Conservation (phyloP, 108 stramenopile genomes). For the Nitzschia inconspicua region DNA sequence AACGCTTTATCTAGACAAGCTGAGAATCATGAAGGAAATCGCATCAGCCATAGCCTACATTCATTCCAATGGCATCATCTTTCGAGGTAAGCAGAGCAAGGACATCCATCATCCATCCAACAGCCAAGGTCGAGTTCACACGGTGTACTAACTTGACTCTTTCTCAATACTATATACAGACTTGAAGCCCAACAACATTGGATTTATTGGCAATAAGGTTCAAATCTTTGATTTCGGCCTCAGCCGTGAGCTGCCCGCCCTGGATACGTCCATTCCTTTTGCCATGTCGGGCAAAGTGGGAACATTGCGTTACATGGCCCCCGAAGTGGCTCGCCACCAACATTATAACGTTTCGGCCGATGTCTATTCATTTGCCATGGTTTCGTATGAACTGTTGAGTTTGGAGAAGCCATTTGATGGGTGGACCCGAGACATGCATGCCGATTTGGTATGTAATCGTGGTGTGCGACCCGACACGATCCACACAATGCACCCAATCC, state of each 20-base stretch:
- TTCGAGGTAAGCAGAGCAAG: too few relatives aligned
- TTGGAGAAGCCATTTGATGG: constrained; percentile 63
- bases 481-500: constrained; percentile 18
- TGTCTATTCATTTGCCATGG: constrained; percentile 67
- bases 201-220: constrained; percentile 67
- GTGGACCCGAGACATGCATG: constrained; percentile 73
- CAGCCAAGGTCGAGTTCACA: too few relatives aligned
- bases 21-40: constrained; percentile 44
- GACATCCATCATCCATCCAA: too few relatives aligned
- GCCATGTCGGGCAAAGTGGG: constrained; percentile 58
- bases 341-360: constrained; percentile 67
- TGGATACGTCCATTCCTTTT: constrained; percentile 39
- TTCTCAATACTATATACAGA: too few relatives aligned
- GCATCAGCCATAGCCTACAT: constrained; percentile 68
- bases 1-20: constrained; percentile 33
- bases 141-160: too few relatives aligned
- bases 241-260: constrained; percentile 58
- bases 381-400: constrained; percentile 59
- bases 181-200: constrained; percentile 60
- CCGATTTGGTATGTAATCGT: constrained; percentile 53
- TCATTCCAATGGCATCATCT: constrained; percentile 77
- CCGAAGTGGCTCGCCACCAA: constrained; percentile 48
- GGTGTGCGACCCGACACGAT: constrained; percentile 35
- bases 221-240: constrained; percentile 86
- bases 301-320: constrained; percentile 75